Evolutionary conservation across 352 stramenopile species (phyloP).

Genomic region (Thalassiosira ordinaria): DNA sequence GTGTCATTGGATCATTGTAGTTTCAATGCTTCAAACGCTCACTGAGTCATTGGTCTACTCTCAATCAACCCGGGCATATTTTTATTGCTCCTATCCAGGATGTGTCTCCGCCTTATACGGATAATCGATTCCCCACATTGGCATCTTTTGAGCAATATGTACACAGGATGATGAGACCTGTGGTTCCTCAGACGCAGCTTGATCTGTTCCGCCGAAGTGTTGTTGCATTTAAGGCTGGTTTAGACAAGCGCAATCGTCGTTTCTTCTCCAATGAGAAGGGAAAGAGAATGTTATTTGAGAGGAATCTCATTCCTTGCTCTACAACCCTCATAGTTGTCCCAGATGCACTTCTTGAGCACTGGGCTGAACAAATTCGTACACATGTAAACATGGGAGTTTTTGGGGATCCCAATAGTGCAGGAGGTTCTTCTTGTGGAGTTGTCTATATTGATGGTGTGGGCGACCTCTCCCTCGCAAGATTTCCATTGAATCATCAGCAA

Average conservation of each 20-base stretch:
- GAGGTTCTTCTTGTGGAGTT: constrained; percentile 42
- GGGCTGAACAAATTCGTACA: constrained; percentile 72
- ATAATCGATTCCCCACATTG: constrained; percentile 57
- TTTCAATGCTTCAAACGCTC: too few relatives aligned
- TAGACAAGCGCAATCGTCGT: constrained; percentile 64
- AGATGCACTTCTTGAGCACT: constrained; percentile 82
- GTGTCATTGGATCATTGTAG: too few relatives aligned
- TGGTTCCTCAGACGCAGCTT: constrained; percentile 24
- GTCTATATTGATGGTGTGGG: constrained; percentile 73
- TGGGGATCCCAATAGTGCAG: constrained; percentile 26
- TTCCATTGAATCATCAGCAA: constrained; percentile 49
- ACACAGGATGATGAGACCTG: constrained; percentile 14
- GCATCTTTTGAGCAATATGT: constrained; percentile 55
- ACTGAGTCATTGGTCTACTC: too few relatives aligned
- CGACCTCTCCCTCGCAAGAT: constrained; percentile 52
- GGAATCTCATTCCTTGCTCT: constrained; percentile 65
- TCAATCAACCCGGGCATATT: too few relatives aligned
- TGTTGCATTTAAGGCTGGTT: constrained; percentile 52
- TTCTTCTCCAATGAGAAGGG: constrained; percentile 46
- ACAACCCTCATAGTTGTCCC: constrained; percentile 83
- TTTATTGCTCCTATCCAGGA: too few relatives aligned
- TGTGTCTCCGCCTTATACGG: constrained; percentile 49
- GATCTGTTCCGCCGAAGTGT: constrained; percentile 63
- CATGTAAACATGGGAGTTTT: constrained; percentile 74
- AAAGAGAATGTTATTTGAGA: constrained; percentile 57